Percentiles rank a stretch among this genome's conserved stretches.
Evolutionary conservation across 2,329 filamentous ascomycete species (phyloP).

Genomic region (Aspergillus novofumigatus): DNA sequence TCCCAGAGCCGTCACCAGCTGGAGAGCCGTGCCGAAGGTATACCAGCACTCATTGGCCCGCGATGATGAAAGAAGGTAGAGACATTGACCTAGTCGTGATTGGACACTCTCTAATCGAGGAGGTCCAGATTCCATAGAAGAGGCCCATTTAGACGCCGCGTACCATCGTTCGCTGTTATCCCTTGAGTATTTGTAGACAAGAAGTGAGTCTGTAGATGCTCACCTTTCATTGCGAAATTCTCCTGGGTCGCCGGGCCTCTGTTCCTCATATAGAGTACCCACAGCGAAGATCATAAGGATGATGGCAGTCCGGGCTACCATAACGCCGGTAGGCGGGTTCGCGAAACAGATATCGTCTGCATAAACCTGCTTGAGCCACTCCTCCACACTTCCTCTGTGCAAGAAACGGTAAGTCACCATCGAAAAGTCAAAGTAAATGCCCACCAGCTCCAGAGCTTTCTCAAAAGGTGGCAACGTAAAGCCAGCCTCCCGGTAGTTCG

Average conservation of each 20-base stretch:
- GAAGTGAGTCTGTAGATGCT: conserved; percentile 1
- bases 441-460: conserved; percentile 43
- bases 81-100: conserved; percentile 53
- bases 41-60: conserved; percentile 60
- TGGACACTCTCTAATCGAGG: conserved; percentile 56
- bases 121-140: conserved; percentile 47
- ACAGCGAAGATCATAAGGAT: conserved; percentile 49
- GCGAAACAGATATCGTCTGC: conserved; percentile 35
- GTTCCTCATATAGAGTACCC: conserved; percentile 45
- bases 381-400: conserved; percentile 51
- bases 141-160: conserved; percentile 34
- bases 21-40: conserved; percentile 54
- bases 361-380: conserved; percentile 43
- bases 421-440: conserved; percentile 57
- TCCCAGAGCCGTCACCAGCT: conserved; percentile 48
- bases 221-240: conserved; percentile 28
- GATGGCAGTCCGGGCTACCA: conserved; percentile 47
- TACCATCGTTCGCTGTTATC: conserved; percentile 35
- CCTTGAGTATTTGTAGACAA: neutral
- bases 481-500: conserved; percentile 28
- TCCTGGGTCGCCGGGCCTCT: conserved; percentile 26
- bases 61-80: conserved; percentile 57
- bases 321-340: conserved; percentile 35
- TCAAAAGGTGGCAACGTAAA: conserved; percentile 39
- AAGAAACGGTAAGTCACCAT: conserved; percentile 58